phyloP scores from a whole-genome alignment of 2,329 filamentous ascomycete species.

The Boeremia lycopersici region DNA sequence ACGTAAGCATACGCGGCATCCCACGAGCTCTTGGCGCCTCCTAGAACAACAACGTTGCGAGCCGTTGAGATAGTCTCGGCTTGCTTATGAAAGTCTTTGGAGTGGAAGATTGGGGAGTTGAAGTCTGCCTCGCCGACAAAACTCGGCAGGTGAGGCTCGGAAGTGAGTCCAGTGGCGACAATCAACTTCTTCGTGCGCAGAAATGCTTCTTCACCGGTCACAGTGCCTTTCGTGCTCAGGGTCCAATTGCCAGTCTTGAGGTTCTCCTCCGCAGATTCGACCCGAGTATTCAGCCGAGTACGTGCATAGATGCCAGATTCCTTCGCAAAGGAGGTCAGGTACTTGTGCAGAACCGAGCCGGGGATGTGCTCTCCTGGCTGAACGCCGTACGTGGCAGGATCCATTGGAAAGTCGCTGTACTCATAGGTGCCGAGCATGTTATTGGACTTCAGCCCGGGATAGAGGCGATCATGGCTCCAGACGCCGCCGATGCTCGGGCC shows the following conservation, averaged over 20 bases:
- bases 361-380: constrained; percentile 64
- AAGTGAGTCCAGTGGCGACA: constrained; percentile 66
- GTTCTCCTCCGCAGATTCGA: constrained; percentile 55
- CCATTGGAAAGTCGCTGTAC: constrained; percentile 48
- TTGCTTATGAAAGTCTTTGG: constrained; percentile 57
- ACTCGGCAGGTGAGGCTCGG: constrained; percentile 60
- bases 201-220: constrained; percentile 3
- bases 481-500: constrained; percentile 48
- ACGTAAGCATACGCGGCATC: constrained; percentile 67
- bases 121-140: constrained; percentile 54
- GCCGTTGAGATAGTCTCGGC: constrained; percentile 47
- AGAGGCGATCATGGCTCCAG: constrained; percentile 51
- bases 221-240: constrained; percentile 1
- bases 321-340: constrained; percentile 53
- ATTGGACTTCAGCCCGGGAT: constrained; percentile 53
- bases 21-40: constrained; percentile 67
- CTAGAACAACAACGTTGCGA: constrained; percentile 58
- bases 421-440: constrained; percentile 51
- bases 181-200: constrained; percentile 57
- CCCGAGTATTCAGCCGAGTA: constrained; percentile 59
- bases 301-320: constrained; percentile 55
- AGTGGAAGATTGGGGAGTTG: constrained; percentile 62
- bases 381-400: constrained; percentile 42
- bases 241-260: constrained; percentile 31
- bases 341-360: constrained; percentile 61